Evolutionary conservation across 805 yeast species (phyloP).

Genomic region (Monosporozyma siamensis): DNA sequence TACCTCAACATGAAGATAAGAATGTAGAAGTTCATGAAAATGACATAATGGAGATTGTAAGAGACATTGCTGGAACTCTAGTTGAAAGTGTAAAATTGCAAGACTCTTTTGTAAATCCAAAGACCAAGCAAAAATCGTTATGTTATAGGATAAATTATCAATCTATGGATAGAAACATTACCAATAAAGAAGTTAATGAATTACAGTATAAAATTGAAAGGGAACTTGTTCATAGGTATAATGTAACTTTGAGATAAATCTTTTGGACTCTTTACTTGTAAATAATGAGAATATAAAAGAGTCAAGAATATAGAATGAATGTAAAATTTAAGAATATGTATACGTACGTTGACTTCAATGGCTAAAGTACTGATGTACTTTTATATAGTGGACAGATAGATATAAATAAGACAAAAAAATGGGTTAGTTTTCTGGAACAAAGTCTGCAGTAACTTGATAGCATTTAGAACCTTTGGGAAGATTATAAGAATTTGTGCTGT

Average conservation of each 20-base stretch:
- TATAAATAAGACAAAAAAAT: no score
- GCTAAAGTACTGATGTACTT: no score
- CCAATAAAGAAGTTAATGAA: conserved; percentile 73
- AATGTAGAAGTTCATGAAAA: conserved; percentile 87
- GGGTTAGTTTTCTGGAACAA: conserved; percentile 5
- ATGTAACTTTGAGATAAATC: conserved; percentile 47
- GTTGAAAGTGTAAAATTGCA: conserved; percentile 76
- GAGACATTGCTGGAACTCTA: conserved; percentile 75
- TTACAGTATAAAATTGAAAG: conserved; percentile 58
- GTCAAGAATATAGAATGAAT: conserved; percentile 1
- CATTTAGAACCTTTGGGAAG: conserved; percentile 54
- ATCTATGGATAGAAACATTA: conserved; percentile 88
- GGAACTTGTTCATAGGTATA: conserved; percentile 42
- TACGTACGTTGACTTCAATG: background rate
- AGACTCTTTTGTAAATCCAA: conserved; percentile 82
- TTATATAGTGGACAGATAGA: no score
- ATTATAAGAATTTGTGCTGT: conserved; percentile 51
- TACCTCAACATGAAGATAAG: no score
- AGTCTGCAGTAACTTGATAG: conserved; percentile 50
- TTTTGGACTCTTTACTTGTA: no score
- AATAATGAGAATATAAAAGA: background rate
- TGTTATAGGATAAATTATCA: conserved; percentile 90
- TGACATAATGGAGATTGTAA: conserved; percentile 88
- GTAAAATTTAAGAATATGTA: no score
- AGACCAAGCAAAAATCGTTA: conserved; percentile 63